Evolutionary conservation across 164 flowering plant genomes (phyloP).

Genomic region (Umbilicus rupestris): DNA sequence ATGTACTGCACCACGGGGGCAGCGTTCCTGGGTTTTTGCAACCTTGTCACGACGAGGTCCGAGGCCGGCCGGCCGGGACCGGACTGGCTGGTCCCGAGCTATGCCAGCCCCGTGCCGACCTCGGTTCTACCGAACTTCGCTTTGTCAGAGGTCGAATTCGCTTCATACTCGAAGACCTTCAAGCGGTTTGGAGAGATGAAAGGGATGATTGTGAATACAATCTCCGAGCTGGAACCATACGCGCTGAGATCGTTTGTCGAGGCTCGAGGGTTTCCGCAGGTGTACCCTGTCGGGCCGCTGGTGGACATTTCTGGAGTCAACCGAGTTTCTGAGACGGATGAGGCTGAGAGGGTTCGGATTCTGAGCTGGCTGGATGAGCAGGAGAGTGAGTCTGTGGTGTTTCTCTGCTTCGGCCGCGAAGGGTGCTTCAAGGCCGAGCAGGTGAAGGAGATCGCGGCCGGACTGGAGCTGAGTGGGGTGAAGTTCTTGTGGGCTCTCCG

Average conservation of each 20-base stretch:
- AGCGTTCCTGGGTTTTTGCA: not conserved
- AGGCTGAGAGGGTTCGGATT: not conserved
- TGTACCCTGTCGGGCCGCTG: constrained; percentile 21
- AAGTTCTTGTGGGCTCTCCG: constrained; percentile 21
- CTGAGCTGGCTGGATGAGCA: constrained; percentile 10
- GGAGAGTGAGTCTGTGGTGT: constrained; percentile 15
- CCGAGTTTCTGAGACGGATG: not conserved
- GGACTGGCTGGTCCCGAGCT: constrained; percentile 4
- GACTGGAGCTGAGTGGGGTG: constrained; percentile 14
- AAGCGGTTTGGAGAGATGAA: constrained; percentile 16
- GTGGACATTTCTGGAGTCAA: constrained; percentile 3
- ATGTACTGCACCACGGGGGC: not conserved
- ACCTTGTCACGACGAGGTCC: not conserved
- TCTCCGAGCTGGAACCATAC: constrained; percentile 11
- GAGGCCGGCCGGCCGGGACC: not conserved
- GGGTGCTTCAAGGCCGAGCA: constrained; percentile 13
- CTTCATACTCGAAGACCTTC: not conserved
- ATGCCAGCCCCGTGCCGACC: not conserved
- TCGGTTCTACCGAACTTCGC: constrained; percentile 11
- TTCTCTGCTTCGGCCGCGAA: constrained; percentile 23
- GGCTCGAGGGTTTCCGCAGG: constrained; percentile 8
- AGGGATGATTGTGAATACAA: constrained; percentile 32
- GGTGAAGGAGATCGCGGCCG: constrained; percentile 17
- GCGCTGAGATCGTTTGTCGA: constrained; percentile 4
- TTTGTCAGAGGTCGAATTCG: constrained; percentile 5